These are phyloP conservation scores for Phytophthora gonapodyides DNA, from an alignment of 352 stramenopile genomes.

Conservation along the genomic window DNA sequence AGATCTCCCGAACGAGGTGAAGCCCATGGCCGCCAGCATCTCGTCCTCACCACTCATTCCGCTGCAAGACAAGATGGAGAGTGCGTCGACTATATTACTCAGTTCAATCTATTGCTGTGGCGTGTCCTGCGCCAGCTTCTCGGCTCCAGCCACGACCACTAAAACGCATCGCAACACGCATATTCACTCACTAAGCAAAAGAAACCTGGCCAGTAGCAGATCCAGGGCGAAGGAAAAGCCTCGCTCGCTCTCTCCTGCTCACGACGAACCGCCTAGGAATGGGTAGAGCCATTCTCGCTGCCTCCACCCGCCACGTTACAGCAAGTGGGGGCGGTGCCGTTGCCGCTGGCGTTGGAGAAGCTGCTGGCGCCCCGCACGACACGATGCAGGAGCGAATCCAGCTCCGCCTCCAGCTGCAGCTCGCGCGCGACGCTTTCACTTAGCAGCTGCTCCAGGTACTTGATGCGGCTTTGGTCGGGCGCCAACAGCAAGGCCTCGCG, in stretches of 20 bases:
- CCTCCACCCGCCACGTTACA: slow-evolving; percentile 1
- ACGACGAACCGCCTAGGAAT: slow-evolving; percentile 23
- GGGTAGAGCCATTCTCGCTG: slow-evolving; percentile 31
- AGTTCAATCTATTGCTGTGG: slow-evolving; percentile 49
- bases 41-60: slow-evolving; percentile 46
- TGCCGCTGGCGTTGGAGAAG: slow-evolving; percentile 16
- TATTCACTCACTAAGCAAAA: slow-evolving; percentile 46
- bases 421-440: slow-evolving; percentile 84
- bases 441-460: slow-evolving; percentile 86
- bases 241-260: slow-evolving; percentile 22
- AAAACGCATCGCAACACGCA: slow-evolving; percentile 39
- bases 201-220: slow-evolving; percentile 31
- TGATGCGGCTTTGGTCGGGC: slow-evolving; percentile 84
- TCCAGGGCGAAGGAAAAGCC: slow-evolving; percentile 16
- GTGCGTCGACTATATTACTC: slow-evolving; percentile 50
- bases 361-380: slow-evolving; percentile 4
- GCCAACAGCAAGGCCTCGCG: slow-evolving; percentile 76
- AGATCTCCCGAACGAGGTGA: slow-evolving; percentile 59
- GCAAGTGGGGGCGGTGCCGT: slow-evolving; percentile 7
- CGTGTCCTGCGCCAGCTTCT: slow-evolving; percentile 15
- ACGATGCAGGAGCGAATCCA: slow-evolving; percentile 70
- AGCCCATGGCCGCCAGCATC: slow-evolving; percentile 56
- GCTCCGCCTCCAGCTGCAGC: slow-evolving; percentile 80
- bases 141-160: slow-evolving; percentile 27
- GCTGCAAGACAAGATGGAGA: slow-evolving; percentile 13